Conservation (phyloP, 2,329 filamentous ascomycete genomes). For the Clarireedia hainanense region DNA sequence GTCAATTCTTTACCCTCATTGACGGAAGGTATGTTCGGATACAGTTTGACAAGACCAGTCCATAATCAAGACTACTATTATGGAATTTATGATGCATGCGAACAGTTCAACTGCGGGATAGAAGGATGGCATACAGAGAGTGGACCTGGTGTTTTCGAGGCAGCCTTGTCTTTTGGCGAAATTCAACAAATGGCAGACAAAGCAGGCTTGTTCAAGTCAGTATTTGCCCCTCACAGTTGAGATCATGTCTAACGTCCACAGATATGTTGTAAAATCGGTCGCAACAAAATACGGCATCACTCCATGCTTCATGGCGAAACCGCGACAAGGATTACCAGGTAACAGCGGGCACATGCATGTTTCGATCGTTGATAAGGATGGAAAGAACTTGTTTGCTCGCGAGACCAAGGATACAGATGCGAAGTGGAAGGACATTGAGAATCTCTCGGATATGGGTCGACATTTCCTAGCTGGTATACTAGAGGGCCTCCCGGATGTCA, state of each 20-base stretch:
- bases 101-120: conserved; percentile 69
- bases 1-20: conserved; percentile 66
- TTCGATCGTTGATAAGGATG: conserved; percentile 72
- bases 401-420: conserved; percentile 63
- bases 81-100: conserved; percentile 73
- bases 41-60: conserved; percentile 77
- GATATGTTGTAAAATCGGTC: conserved; percentile 81
- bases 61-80: conserved; percentile 94
- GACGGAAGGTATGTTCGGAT: conserved; percentile 94
- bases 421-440: conserved; percentile 64
- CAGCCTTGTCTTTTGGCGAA: conserved; percentile 85
- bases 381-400: conserved; percentile 77
- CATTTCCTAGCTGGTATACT: conserved; percentile 90
- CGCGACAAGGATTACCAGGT: conserved; percentile 79
- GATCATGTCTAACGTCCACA: conserved; percentile 23
- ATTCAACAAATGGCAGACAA: conserved; percentile 86
- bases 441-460: conserved; percentile 80
- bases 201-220: conserved; percentile 80
- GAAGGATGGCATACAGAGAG: conserved; percentile 96
- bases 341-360: conserved; percentile 96
- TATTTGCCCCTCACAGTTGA: conserved; percentile 1
- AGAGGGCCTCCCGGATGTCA: conserved; percentile 83
- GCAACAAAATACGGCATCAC: conserved; percentile 84
- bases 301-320: conserved; percentile 98
- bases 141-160: conserved; percentile 91